phyloP scores from a whole-genome alignment of 768 basidiomycete species.

The Kwoniella sp. region DNA sequence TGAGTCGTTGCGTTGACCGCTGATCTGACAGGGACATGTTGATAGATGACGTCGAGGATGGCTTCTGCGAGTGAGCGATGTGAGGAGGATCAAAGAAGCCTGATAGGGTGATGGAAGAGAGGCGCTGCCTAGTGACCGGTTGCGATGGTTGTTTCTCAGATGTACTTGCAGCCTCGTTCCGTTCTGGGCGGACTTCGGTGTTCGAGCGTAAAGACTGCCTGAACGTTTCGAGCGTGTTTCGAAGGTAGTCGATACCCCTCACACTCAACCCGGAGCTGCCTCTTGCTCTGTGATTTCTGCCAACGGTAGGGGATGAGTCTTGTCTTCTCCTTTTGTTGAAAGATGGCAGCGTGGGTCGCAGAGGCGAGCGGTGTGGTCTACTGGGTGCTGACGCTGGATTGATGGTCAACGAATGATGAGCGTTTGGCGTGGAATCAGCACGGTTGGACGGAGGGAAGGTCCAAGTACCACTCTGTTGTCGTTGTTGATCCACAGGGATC shows the following conservation, averaged over 20 bases:
- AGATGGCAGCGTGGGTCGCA: conserved; percentile 7
- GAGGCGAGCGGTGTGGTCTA: conserved; percentile 6
- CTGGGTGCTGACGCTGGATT: neutral
- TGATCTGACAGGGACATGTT: conserved; percentile 16
- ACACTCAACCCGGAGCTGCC: conserved; percentile 3
- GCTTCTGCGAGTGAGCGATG: neutral
- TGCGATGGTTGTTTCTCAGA: neutral
- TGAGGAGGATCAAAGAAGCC: neutral
- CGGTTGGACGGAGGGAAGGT: neutral
- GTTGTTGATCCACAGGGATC: neutral
- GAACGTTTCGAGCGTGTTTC: neutral
- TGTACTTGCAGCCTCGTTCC: neutral
- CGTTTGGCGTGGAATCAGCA: too few relatives aligned
- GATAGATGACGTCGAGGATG: neutral
- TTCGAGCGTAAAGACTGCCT: neutral
- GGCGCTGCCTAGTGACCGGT: neutral
- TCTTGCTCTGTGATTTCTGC: neutral
- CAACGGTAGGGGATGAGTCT: neutral
- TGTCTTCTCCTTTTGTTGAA: neutral
- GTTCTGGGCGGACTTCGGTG: neutral
- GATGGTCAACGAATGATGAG: too few relatives aligned
- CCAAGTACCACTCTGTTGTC: neutral
- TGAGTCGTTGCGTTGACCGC: conserved; percentile 10
- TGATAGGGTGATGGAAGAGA: conserved; percentile 9
- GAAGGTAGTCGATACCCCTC: conserved; percentile 9